Evolutionary conservation across 768 basidiomycete species (phyloP), one percentile per base, ranked within the genome.

Genomic region (Lyophyllum semitale): DNA sequence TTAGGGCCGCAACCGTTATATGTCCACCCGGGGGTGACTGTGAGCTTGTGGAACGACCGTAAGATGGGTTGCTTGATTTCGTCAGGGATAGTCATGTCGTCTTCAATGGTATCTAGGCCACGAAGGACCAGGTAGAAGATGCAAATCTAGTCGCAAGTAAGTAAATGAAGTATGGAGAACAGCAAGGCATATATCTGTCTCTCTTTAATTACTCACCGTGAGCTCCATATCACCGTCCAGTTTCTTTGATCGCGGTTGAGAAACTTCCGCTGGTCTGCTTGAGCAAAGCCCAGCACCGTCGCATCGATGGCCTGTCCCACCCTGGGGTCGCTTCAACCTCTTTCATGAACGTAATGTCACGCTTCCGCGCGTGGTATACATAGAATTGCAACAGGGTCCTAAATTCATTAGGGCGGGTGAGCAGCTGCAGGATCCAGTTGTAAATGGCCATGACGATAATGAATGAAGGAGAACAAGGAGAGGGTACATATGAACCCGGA

Each of bases 61-160:
- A 99, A 79, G 26, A 98, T 65, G 2, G 92, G 88, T 51, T 94
- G 91, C 69, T 99, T 99, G 63, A 88, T 71, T 17, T 84, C 75
- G 70, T 94, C 92, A 0, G 91, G 81, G 53, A 99, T 84, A 0
- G 94, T 91, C 95, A 98, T 98, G 75, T 99, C 96, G 71, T 99
- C 96, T 71, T 98, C 96, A 59, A 99, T 84, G 4, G 96, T 99
- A 70, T 99, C 96, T n/a, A 98, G 77, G 5, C 86, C 97, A 20
- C 96, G 85, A 6, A 99, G 81, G 4, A 95, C 90, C 41, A 99
- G 84, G 72, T 98, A 99, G 72, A 97, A 98, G 56, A 98, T 72
- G 69, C 91, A 94, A 60, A 98, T 87, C 96, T 97, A 59, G 15
- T 26, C 42, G 3, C 9, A 9, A n/a, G 13, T 32, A 4, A 55